Evolutionary conservation across 805 yeast species (phyloP), one percentile per base, ranked within the genome.

Genomic region (Kuraishia capsulata): DNA sequence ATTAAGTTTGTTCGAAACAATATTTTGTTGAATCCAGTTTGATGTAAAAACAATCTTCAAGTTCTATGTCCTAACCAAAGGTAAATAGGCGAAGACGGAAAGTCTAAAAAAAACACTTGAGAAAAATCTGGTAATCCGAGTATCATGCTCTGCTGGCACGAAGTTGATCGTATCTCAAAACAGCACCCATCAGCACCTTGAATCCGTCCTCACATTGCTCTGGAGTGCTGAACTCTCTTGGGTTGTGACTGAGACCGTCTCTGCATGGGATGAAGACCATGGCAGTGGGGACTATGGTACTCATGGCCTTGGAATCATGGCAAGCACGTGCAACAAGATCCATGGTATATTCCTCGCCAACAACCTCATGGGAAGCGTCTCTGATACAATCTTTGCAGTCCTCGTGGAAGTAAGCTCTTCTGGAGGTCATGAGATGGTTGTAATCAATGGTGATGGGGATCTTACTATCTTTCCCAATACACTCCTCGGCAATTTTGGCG

Each of bases 191-290:
- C 43, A 80, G 57, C 1, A 76, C 78, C 46, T 67, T 54, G 43
- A 77, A 69, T 0, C 88, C 87, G 32, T 69, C 65, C 34, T 72
- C 75, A n/a, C 76, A 65, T 42, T 79, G 76, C 42, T 78, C 78
- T 3, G 84, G 84, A 0, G 74, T 65, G 17, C 79, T 67, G 51
- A 75, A 79, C 48, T 80, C 88, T 39, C 65, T 71, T 8, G 80
- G 82, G 52, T 76, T 77, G 53, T 80, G 88, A 20, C 79, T 70
- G 30, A 80, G 61, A 20, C 87, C 87, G 48, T 75, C 78, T 44
- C 60, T 70, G 24, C 81, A 71, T 8, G 88, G 87, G 47, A 79
- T 76, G 53, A 81, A 81, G 23, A 81, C 72, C 86, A 81, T 81
- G 2, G 84, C 72, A 0, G 88, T 79, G 30, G 88, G 88, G 29